Evolutionary conservation across 257 asterid species (phyloP), one percentile per base, ranked within the genome.

Genomic region (Capsicum rhomboideum): DNA sequence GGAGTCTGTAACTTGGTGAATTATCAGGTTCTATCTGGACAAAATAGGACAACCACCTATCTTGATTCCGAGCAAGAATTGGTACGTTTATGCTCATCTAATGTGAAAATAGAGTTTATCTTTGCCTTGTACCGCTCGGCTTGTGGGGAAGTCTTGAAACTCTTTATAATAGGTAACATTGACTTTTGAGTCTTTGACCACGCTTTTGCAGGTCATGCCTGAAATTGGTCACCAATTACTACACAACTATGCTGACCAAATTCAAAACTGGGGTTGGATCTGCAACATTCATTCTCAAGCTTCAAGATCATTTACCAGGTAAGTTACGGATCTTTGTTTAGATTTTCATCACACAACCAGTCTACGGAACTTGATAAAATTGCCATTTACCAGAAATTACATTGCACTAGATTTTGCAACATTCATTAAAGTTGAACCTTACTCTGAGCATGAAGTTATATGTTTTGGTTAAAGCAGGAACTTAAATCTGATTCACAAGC

Each of bases 231-330:
- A 91, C 86, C 99, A 94, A 88, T 92, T 96, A 80, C 90, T 96
- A 87, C 94, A 93, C 82, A 93, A 92, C 90, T 96, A 93, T 86
- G 92, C 93, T 68, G 92, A 90, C 77, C 95, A 93, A 86, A 90
- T 92, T 75, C 93, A 90, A 83, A 80, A 84, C 80, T 96, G 99
- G 99, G 99, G 99, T 87, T 96, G 99, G 99, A 91, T 92, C 87
- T 94, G 98, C 91, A 90, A 90, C 82, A 88, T 92, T 86, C 90
- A 90, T 90, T 89, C 89, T 86, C 92, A 85, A 88, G 90, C 89
- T 63, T 80, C 94, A 85, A 85, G 82, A 86, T 92, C 98, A 87
- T 96, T 96, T 77, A 71, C 91, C 82, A 93, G 86, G 99, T 94
- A 92, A 87, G 42, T 80, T 46, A 14, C n/a, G 23, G 16, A 13